phyloP scores from a whole-genome alignment of 768 basidiomycete species.

The Candolleomyces eurysporus region DNA sequence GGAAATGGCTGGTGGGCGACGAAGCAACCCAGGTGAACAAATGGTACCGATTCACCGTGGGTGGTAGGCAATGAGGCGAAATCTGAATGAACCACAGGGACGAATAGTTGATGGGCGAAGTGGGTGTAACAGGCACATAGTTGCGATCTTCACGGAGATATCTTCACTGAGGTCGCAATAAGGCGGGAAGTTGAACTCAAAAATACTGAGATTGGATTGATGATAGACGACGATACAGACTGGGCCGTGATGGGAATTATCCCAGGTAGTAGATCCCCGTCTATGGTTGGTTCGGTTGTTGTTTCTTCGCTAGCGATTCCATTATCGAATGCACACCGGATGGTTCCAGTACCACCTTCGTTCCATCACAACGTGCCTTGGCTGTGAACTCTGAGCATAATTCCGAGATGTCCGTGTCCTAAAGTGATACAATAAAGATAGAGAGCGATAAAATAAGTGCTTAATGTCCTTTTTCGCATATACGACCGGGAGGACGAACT shows the following conservation, averaged over 20 bases:
- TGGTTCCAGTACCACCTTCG: constrained; percentile 74
- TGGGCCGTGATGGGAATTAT: background rate
- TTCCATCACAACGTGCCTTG: constrained; percentile 84
- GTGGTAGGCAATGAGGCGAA: background rate
- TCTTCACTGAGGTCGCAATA: background rate
- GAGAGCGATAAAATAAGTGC: constrained; percentile 9
- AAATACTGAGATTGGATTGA: background rate
- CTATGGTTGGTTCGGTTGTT: constrained; percentile 5
- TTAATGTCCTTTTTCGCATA: constrained; percentile 1
- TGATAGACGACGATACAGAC: background rate
- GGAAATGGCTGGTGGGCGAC: too few species aligned
- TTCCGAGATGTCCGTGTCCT: constrained; percentile 79
- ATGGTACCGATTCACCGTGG: background rate
- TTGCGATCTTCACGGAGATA: background rate
- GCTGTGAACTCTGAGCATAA: constrained; percentile 76
- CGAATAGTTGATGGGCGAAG: background rate
- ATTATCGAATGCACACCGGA: constrained; percentile 48
- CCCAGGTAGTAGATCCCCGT: background rate
- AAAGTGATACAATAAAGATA: constrained; percentile 11
- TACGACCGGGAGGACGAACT: constrained; percentile 38
- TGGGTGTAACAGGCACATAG: background rate
- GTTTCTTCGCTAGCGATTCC: constrained; percentile 35
- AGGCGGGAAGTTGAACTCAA: background rate
- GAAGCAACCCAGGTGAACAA: too few species aligned
- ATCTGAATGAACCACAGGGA: background rate